These are phyloP conservation scores for Saccharomycopsis olivae DNA, from an alignment of 805 yeast genomes.

Conservation along the genomic window DNA sequence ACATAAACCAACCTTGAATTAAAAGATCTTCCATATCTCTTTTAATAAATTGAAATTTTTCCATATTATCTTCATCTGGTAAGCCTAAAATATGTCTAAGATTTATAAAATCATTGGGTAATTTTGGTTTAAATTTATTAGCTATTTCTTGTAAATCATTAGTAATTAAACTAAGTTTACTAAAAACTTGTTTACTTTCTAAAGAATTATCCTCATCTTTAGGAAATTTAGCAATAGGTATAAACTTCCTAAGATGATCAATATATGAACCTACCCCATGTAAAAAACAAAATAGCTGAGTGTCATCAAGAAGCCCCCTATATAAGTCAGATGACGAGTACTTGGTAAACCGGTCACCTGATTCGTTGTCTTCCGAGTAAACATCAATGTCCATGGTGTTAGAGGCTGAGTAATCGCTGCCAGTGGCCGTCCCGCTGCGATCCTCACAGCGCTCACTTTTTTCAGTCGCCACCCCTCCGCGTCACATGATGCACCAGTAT, in stretches of 20 bases:
- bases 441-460: too few relatives aligned
- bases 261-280: not conserved
- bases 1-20: slow-evolving; percentile 1
- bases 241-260: not conserved
- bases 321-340: too few relatives aligned
- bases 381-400: too few relatives aligned
- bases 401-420: too few relatives aligned
- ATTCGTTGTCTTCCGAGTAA: too few relatives aligned
- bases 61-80: not conserved
- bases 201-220: not conserved
- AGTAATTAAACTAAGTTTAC: not conserved
- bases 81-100: not conserved
- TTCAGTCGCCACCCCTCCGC: too few relatives aligned
- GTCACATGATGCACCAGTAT: too few relatives aligned
- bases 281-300: not conserved
- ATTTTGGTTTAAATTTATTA: not conserved
- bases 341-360: too few relatives aligned
- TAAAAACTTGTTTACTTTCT: not conserved
- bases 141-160: not conserved
- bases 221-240: not conserved
- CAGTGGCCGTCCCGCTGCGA: too few relatives aligned
- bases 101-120: not conserved
- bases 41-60: not conserved
- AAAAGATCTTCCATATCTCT: not conserved
- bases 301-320: too few relatives aligned